A percentile compares a stretch with the other conserved stretches of the same genome.
These are phyloP conservation scores for Haberlea rhodopensis DNA, from an alignment of 257 asterid genomes.

Conservation along the genomic window DNA sequence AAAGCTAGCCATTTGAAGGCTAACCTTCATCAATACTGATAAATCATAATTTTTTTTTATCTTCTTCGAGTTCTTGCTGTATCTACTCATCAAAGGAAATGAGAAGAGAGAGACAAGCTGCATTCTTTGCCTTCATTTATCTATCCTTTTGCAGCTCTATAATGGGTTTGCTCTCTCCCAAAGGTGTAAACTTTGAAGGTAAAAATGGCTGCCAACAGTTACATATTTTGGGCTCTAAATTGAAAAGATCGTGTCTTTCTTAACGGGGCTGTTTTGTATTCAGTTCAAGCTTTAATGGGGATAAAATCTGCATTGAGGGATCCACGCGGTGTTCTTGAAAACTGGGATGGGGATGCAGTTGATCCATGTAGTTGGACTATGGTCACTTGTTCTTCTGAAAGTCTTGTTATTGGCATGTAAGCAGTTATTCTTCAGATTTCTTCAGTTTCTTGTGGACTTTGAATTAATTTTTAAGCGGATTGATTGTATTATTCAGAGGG, in stretches of 20 bases:
- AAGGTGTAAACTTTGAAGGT: conserved; percentile 99
- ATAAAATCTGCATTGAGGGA: conserved; percentile 70
- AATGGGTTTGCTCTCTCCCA: conserved; percentile 66
- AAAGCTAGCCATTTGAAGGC: conserved; percentile 23
- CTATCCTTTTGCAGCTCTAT: conserved; percentile 50
- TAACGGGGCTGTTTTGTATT: conserved; percentile 15
- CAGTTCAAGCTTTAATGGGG: conserved; percentile 96
- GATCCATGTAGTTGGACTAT: conserved; percentile 99
- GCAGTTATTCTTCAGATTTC: conserved; percentile 22
- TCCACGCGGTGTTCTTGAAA: conserved; percentile 93
- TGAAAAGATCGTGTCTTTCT: neutral
- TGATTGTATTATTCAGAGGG: conserved; percentile 66
- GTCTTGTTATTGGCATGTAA: conserved; percentile 92
- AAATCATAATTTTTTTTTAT: conserved; percentile 12
- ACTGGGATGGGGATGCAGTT: conserved; percentile 94
- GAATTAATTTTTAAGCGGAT: conserved; percentile 3
- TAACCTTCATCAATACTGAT: conserved; percentile 23
- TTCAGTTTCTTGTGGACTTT: neutral
- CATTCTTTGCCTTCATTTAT: conserved; percentile 35
- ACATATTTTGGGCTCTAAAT: neutral
- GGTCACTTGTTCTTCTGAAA: conserved; percentile 86
- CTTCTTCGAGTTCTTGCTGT: conserved; percentile 23
- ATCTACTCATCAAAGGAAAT: conserved; percentile 29
- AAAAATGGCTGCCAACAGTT: conserved; percentile 6
- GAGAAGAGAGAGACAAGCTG: conserved; percentile 32